Percentiles rank a stretch among this genome's conserved stretches.
Evolutionary conservation across 2,329 filamentous ascomycete species (phyloP).

Genomic region (Phoma herbarum): DNA sequence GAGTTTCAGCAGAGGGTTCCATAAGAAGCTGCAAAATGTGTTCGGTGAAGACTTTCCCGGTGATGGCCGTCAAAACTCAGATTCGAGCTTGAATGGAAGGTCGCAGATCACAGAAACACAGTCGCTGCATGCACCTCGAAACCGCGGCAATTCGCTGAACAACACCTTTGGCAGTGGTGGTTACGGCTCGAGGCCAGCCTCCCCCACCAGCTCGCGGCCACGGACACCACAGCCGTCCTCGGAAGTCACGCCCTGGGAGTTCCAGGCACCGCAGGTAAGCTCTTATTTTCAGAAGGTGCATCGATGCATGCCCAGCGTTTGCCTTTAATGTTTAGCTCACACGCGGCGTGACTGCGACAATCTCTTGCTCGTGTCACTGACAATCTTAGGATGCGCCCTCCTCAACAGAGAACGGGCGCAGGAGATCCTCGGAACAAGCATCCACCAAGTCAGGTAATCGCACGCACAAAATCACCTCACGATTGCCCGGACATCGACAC

Average conservation of each 20-base stretch:
- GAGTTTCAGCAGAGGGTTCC: slow-evolving; percentile 70
- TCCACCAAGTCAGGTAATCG: slow-evolving; percentile 63
- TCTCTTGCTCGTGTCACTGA: slow-evolving; percentile 25
- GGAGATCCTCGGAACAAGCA: slow-evolving; percentile 48
- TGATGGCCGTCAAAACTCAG: slow-evolving; percentile 71
- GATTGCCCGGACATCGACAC: slow-evolving; percentile 70
- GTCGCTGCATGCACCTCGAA: slow-evolving; percentile 72
- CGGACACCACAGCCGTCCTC: slow-evolving; percentile 87
- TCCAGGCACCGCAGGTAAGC: slow-evolving; percentile 82
- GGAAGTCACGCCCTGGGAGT: slow-evolving; percentile 97
- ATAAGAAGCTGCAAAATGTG: slow-evolving; percentile 87
- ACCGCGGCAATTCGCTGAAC: slow-evolving; percentile 84
- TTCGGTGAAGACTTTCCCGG: slow-evolving; percentile 89
- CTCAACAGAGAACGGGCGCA: slow-evolving; percentile 46
- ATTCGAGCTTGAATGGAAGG: slow-evolving; percentile 66
- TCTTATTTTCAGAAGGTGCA: slow-evolving; percentile 10
- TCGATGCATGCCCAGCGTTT: neutral
- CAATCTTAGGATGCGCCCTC: slow-evolving; percentile 37
- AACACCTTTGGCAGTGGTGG: slow-evolving; percentile 63
- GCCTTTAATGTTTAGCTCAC: neutral
- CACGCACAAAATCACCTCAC: slow-evolving; percentile 62
- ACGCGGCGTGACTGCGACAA: neutral
- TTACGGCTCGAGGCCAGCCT: slow-evolving; percentile 65
- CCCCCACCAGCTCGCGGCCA: slow-evolving; percentile 78
- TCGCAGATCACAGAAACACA: slow-evolving; percentile 62